phyloP scores from a whole-genome alignment of 306 rosid genomes.

The Gastrolobium bilobum region DNA sequence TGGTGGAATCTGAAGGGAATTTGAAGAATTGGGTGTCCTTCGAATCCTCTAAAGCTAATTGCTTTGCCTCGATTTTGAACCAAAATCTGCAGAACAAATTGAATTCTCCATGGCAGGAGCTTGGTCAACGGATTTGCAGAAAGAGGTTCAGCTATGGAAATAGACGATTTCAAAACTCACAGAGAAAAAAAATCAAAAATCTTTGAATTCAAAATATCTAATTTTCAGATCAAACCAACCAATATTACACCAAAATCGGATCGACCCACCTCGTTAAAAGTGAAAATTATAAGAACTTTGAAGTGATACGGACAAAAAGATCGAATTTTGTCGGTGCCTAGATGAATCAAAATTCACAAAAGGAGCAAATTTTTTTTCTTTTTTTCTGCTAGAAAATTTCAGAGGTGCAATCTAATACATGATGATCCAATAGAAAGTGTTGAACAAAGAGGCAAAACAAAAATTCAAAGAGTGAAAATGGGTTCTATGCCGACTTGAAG shows the following conservation, averaged over 20 bases:
- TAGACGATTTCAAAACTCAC: conserved; percentile 86
- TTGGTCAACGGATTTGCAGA: conserved; percentile 93
- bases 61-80: conserved; percentile 63
- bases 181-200: neutral
- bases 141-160: conserved; percentile 88
- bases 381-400: neutral
- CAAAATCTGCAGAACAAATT: conserved; percentile 56
- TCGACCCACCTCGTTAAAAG: conserved; percentile 56
- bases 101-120: conserved; percentile 67
- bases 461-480: neutral
- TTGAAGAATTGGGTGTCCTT: conserved; percentile 57
- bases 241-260: conserved; percentile 50
- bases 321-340: conserved; percentile 57
- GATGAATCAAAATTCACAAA: conserved; percentile 42
- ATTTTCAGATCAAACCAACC: conserved; percentile 55
- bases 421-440: conserved; percentile 51
- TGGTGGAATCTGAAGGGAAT: conserved; percentile 62
- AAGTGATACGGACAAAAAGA: conserved; percentile 46
- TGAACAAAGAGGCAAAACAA: neutral
- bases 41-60: conserved; percentile 53
- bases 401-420: conserved; percentile 20
- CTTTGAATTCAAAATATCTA: conserved; percentile 32
- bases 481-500: conserved; percentile 55
- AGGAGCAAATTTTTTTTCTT: neutral
- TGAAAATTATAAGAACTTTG: conserved; percentile 34